Evolutionary conservation across 352 stramenopile species (phyloP).

Genomic region (Aphanomyces cochlioides): DNA sequence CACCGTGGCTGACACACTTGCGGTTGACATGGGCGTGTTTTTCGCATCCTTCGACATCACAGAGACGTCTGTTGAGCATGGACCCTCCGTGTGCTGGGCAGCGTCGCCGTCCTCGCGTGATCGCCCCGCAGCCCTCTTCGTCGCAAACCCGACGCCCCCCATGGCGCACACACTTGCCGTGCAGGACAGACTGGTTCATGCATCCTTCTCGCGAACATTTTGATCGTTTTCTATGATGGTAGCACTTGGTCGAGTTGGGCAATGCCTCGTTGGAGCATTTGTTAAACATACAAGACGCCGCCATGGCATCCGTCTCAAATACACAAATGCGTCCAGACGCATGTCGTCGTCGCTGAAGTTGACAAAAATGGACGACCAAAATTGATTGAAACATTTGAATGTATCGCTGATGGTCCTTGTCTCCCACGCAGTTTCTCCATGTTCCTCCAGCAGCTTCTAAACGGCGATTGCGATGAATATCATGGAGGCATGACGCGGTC

Average conservation of each 20-base stretch:
- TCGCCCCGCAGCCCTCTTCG: constrained; percentile 5
- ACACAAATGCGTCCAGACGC: too few species aligned
- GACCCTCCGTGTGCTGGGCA: constrained; percentile 11
- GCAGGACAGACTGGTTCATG: constrained; percentile 2
- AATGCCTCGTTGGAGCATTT: constrained; percentile 70
- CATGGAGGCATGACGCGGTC: too few species aligned
- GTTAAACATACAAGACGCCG: constrained; percentile 58
- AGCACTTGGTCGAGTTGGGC: constrained; percentile 57
- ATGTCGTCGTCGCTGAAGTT: too few species aligned
- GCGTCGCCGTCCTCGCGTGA: background rate
- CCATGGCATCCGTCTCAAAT: too few species aligned
- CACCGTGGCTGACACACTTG: constrained; percentile 21
- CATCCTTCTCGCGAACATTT: constrained; percentile 7
- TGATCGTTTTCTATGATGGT: constrained; percentile 14
- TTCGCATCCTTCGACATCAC: constrained; percentile 5
- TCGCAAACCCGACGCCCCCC: background rate
- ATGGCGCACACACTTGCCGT: constrained; percentile 19
- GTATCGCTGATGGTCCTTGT: too few species aligned
- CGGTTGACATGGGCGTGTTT: constrained; percentile 11
- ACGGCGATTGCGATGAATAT: too few species aligned
- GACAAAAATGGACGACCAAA: too few species aligned
- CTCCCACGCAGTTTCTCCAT: too few species aligned
- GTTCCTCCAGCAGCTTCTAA: too few species aligned
- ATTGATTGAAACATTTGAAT: too few species aligned
- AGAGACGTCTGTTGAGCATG: constrained; percentile 1